A percentile compares a stretch with the other conserved stretches of the same genome.
phyloP scores from a whole-genome alignment of 2,329 filamentous ascomycete species.

The Cladosporium sphaerospermum region DNA sequence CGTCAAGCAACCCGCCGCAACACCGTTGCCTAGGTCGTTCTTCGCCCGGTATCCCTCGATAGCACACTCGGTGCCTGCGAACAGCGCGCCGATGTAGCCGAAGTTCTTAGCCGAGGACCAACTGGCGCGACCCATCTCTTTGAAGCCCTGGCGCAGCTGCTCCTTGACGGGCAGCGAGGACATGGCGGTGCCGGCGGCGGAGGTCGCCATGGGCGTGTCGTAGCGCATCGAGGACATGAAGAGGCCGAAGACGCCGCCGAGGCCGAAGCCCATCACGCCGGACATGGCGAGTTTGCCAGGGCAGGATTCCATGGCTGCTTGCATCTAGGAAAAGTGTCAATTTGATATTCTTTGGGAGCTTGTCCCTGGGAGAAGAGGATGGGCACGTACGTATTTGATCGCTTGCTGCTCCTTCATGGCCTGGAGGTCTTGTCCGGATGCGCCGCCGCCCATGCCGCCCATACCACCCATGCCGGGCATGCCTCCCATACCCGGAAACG shows the following conservation, averaged over 20 bases:
- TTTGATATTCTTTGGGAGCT: not conserved
- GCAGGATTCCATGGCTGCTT: constrained; percentile 85
- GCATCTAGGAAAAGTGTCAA: constrained; percentile 53
- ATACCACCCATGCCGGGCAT: constrained; percentile 18
- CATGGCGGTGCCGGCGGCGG: constrained; percentile 46
- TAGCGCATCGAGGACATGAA: constrained; percentile 99
- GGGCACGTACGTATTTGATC: constrained; percentile 35
- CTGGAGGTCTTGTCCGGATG: constrained; percentile 23
- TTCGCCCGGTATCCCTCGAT: constrained; percentile 90
- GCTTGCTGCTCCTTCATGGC: constrained; percentile 42
- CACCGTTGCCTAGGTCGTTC: constrained; percentile 86
- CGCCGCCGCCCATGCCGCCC: constrained; percentile 16
- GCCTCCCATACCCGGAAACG: constrained; percentile 19
- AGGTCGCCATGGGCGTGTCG: constrained; percentile 73
- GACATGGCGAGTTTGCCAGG: constrained; percentile 82
- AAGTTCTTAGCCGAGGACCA: constrained; percentile 89
- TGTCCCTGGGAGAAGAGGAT: too few relatives aligned
- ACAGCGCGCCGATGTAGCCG: constrained; percentile 84
- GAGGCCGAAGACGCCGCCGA: constrained; percentile 88
- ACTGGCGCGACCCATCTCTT: constrained; percentile 85
- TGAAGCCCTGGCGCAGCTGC: constrained; percentile 80
- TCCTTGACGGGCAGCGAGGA: constrained; percentile 69
- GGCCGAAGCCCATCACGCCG: constrained; percentile 86
- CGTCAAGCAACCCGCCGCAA: constrained; percentile 82
- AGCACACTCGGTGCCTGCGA: constrained; percentile 88